A percentile compares a stretch with the other conserved stretches of the same genome.
Evolutionary conservation across 768 basidiomycete genomes (phyloP).

Genomic region (Hericium alpestre): DNA sequence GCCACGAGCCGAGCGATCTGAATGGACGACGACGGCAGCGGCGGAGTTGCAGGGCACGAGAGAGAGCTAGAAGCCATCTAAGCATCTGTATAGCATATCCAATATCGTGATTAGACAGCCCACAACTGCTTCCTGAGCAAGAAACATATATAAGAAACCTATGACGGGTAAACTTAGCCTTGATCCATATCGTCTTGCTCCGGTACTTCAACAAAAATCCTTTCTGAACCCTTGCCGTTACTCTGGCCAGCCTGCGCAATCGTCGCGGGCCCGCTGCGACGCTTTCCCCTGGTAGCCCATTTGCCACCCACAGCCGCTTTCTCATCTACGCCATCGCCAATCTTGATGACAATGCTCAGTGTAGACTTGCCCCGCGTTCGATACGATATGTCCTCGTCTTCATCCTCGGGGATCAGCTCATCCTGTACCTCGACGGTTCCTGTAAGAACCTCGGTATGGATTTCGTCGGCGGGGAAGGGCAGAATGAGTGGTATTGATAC

Average conservation of each 20-base stretch:
- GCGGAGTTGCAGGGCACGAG: too few relatives aligned
- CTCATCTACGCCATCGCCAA: slow-evolving; percentile 53
- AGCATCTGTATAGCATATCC: too few relatives aligned
- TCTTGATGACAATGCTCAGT: slow-evolving; percentile 44
- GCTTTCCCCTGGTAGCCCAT: slow-evolving; percentile 11
- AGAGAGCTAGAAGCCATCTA: too few relatives aligned
- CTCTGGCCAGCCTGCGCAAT: background rate
- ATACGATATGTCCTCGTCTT: slow-evolving; percentile 55
- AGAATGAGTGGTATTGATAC: slow-evolving; percentile 65
- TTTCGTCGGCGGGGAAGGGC: slow-evolving; percentile 53
- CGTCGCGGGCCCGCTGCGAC: background rate
- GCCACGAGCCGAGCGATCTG: too few relatives aligned
- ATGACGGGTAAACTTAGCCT: background rate
- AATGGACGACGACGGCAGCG: too few relatives aligned
- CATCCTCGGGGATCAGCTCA: slow-evolving; percentile 67
- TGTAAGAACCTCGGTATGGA: slow-evolving; percentile 51
- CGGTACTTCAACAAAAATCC: background rate
- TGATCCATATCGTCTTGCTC: background rate
- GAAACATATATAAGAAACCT: background rate
- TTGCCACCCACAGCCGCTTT: slow-evolving; percentile 11
- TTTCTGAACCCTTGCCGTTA: background rate
- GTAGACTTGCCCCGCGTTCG: slow-evolving; percentile 64
- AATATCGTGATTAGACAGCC: background rate
- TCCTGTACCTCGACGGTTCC: slow-evolving; percentile 69
- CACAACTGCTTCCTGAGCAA: too few relatives aligned